These are phyloP conservation scores for Leptographium lundbergii DNA, from an alignment of 2,329 filamentous ascomycete genomes.

Conservation along the genomic window DNA sequence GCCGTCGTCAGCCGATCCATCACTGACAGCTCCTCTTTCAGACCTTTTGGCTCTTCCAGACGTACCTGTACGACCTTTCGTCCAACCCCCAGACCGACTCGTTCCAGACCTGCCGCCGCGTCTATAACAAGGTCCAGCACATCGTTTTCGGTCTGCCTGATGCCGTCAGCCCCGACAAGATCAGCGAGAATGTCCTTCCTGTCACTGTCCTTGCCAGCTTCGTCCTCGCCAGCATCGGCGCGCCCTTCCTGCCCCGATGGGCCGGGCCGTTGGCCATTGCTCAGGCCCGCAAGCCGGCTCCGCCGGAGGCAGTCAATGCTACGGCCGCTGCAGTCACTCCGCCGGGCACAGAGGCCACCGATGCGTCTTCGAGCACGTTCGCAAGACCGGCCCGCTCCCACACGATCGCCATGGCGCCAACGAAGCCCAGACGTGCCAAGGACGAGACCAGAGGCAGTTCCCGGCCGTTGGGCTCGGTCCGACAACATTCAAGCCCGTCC, in stretches of 20 bases:
- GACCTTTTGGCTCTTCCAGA: conserved; percentile 89
- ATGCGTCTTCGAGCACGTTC: conserved; percentile 21
- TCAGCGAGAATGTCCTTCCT: conserved; percentile 69
- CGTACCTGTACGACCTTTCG: conserved; percentile 71
- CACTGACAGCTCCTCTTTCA: conserved; percentile 20
- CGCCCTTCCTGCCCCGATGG: conserved; percentile 64
- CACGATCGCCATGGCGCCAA: conserved; percentile 43
- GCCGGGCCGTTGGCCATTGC: conserved; percentile 71
- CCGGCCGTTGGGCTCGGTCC: conserved; percentile 4
- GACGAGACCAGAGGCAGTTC: conserved; percentile 17
- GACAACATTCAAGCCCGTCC: conserved; percentile 7
- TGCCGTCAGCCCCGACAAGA: conserved; percentile 55
- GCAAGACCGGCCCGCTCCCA: conserved; percentile 48
- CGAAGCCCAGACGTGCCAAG: conserved; percentile 35
- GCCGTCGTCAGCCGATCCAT: conserved; percentile 11
- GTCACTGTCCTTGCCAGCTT: conserved; percentile 73
- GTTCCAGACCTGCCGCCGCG: conserved; percentile 70
- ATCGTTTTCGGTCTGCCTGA: conserved; percentile 74
- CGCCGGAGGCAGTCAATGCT: conserved; percentile 34
- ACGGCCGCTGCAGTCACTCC: conserved; percentile 11
- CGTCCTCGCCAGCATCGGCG: conserved; percentile 62
- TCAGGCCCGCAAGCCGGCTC: conserved; percentile 64
- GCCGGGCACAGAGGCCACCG: conserved; percentile 4
- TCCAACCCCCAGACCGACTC: conserved; percentile 61
- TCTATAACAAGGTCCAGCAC: conserved; percentile 82